These are phyloP conservation scores for Exophiala alcalophila DNA, from an alignment of 2,329 filamentous ascomycete genomes.

Conservation along the genomic window DNA sequence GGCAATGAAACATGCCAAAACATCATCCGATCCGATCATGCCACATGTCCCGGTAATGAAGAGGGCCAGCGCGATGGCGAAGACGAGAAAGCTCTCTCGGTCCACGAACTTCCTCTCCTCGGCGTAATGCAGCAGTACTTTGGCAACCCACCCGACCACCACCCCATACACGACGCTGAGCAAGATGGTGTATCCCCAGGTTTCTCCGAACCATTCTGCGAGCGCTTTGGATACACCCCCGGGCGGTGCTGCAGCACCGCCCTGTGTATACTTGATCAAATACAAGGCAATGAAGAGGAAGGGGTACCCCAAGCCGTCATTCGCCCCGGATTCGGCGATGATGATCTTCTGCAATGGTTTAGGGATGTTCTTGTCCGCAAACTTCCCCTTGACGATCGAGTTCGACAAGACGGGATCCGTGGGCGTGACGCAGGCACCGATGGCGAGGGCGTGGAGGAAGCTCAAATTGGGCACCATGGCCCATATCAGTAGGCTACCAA, in stretches of 20 bases:
- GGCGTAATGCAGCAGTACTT: conserved; percentile 78
- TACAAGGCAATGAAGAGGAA: conserved; percentile 85
- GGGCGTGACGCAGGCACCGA: conserved; percentile 85
- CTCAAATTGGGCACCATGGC: conserved; percentile 66
- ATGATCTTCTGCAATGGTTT: conserved; percentile 76
- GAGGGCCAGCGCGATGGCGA: conserved; percentile 77
- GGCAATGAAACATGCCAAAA: conserved; percentile 87
- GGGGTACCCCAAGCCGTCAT: conserved; percentile 85
- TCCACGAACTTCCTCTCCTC: conserved; percentile 79
- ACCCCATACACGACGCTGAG: conserved; percentile 76
- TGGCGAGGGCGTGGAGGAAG: conserved; percentile 74
- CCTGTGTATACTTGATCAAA: conserved; percentile 66
- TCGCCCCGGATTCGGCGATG: conserved; percentile 78
- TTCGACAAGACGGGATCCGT: conserved; percentile 87
- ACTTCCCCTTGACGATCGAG: conserved; percentile 88
- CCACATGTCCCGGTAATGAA: conserved; percentile 87
- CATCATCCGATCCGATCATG: conserved; percentile 82
- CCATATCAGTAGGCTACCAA: conserved; percentile 76
- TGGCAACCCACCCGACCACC: conserved; percentile 74
- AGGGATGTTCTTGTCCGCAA: conserved; percentile 86
- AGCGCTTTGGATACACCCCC: conserved; percentile 67
- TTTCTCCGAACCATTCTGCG: conserved; percentile 79
- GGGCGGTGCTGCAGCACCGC: conserved; percentile 52
- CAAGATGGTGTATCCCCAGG: conserved; percentile 77
- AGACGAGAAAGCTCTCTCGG: conserved; percentile 81